Evolutionary conservation across 768 basidiomycete species (phyloP), one percentile per base, ranked within the genome.

Genomic region (Phanerochaete sordida): DNA sequence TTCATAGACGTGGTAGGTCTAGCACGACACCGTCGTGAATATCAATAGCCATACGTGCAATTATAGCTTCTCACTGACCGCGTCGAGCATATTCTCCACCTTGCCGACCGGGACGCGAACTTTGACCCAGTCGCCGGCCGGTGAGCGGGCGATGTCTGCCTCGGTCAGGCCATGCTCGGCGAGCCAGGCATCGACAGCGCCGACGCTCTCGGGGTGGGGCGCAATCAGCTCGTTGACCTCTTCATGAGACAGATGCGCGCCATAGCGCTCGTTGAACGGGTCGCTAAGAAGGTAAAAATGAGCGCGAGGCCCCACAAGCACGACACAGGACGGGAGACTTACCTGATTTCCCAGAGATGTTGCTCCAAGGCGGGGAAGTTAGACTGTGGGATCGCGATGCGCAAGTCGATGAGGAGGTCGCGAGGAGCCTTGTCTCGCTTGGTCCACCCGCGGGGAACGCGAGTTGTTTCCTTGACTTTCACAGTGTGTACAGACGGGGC

Each of bases 51-150:
- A 55, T 30, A 27, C 2, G n/a, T n/a, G n/a, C n/a, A n/a, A n/a
- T n/a, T n/a, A n/a, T n/a, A n/a, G n/a, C n/a, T n/a, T 24, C 9
- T 50, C 31, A 44, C 81, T 66, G 65, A 88, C 87, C 48, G 90
- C 86, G 66, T 83, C 74, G n/a, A 91, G 77, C 82, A 91, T 85
- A 64, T 81, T 73, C 70, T 91, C 89, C 0, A 84, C 88, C 26
- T 84, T 62, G 33, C 73, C 65, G 47, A 91, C 77, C 0, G 87
- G 81, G 7, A 89, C 73, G 13, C 71, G 81, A 43, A 89, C 68
- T 6, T 77, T 83, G 13, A 90, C 74, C 89, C 88, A 91, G 62
- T 90, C 89, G 50, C 81, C 78, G 0, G 88, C 87, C 2, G 85
- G 79, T 12, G 88, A 87, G 9, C 83, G 81, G 44, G 72, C 62